phyloP scores from a whole-genome alignment of 768 basidiomycete genomes.

The Phaeolepiota aurea region DNA sequence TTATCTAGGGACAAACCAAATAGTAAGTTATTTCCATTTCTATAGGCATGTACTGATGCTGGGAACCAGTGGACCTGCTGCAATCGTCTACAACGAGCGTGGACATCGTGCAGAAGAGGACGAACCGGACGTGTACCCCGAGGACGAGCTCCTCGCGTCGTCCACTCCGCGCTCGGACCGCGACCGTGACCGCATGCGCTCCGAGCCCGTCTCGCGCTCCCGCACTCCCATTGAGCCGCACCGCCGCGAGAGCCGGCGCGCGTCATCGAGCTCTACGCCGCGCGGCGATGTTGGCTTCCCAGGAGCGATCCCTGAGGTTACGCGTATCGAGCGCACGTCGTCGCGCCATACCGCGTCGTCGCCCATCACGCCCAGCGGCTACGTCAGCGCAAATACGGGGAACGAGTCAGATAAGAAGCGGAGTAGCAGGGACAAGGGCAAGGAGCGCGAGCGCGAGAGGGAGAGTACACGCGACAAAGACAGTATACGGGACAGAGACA shows the following conservation, averaged over 20 bases:
- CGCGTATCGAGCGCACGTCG: constrained; percentile 5
- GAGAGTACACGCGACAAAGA: neutral
- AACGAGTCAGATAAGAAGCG: constrained; percentile 16
- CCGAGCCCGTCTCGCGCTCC: constrained; percentile 43
- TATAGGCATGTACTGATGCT: neutral
- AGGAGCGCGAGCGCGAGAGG: constrained; percentile 9
- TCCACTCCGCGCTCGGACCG: constrained; percentile 6
- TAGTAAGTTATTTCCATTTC: constrained; percentile 53
- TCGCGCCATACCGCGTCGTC: constrained; percentile 7
- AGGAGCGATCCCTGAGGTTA: constrained; percentile 10
- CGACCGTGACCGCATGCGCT: constrained; percentile 25
- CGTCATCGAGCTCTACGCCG: constrained; percentile 14
- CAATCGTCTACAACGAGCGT: constrained; percentile 76
- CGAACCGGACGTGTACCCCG: constrained; percentile 54
- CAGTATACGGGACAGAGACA: neutral
- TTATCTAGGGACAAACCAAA: constrained; percentile 50
- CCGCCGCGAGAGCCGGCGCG: constrained; percentile 17
- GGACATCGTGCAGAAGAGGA: constrained; percentile 70
- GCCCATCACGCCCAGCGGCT: constrained; percentile 7
- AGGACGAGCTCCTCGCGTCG: constrained; percentile 41
- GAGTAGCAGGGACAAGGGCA: constrained; percentile 13
- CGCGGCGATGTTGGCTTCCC: constrained; percentile 13
- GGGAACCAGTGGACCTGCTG: constrained; percentile 56
- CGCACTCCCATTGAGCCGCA: constrained; percentile 37
- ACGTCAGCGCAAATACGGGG: constrained; percentile 10